Conservation (phyloP, 139 green algal genomes). For the Deuterostichococcus epilithicus region DNA sequence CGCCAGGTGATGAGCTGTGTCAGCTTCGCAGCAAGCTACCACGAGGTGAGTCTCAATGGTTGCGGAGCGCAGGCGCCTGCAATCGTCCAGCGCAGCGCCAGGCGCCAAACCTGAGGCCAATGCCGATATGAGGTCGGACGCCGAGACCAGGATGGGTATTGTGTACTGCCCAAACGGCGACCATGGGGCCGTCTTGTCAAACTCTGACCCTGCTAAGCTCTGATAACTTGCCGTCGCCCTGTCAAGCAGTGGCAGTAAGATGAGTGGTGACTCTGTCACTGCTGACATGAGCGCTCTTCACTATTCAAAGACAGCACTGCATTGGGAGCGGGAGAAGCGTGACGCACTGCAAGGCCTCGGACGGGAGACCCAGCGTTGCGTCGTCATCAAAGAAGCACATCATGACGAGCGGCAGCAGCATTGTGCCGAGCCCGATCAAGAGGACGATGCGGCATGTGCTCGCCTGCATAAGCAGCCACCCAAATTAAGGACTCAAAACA, state of each 20-base stretch:
- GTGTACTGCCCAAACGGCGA: background rate
- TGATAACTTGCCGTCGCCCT: background rate
- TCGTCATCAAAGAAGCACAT: slow-evolving; percentile 49
- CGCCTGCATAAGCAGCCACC: slow-evolving; percentile 6
- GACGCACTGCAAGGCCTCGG: background rate
- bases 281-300: too few relatives aligned
- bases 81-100: background rate
- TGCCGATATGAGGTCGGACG: slow-evolving; percentile 29
- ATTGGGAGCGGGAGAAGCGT: background rate
- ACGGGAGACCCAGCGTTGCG: slow-evolving; percentile 15
- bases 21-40: background rate
- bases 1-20: background rate
- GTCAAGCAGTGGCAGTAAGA: too few relatives aligned
- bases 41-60: background rate
- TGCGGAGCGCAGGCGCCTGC: background rate
- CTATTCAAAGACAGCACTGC: background rate
- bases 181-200: background rate
- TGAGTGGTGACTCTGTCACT: too few relatives aligned
- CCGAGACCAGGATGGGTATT: slow-evolving; percentile 27
- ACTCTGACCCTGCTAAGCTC: background rate
- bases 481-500: background rate
- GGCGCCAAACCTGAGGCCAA: slow-evolving; percentile 25
- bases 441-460: slow-evolving; percentile 36
- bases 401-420: slow-evolving; percentile 27
- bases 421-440: slow-evolving; percentile 21